phyloP scores from a whole-genome alignment of 2,329 filamentous ascomycete species.

The Aspergillus sp. region DNA sequence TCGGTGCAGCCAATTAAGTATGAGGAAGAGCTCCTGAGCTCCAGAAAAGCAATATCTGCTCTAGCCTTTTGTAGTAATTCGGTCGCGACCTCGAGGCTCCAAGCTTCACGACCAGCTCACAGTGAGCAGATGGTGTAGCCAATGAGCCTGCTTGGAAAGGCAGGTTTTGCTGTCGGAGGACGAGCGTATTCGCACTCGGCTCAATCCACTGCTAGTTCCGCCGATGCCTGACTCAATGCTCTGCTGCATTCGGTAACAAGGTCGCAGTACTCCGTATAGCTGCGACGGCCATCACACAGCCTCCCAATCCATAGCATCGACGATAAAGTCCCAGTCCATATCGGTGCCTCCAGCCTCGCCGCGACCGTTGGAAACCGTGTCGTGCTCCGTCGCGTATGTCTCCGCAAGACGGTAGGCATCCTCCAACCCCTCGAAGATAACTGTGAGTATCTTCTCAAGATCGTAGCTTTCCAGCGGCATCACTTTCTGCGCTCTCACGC shows the following conservation, averaged over 20 bases:
- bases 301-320: constrained; percentile 66
- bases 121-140: background rate
- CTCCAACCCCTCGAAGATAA: constrained; percentile 64
- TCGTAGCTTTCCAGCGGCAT: constrained; percentile 64
- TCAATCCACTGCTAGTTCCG: too few species aligned
- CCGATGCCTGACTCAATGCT: too few species aligned
- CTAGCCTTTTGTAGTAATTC: background rate
- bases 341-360: constrained; percentile 35
- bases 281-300: constrained; percentile 28
- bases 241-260: background rate
- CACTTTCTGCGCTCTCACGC: constrained; percentile 21
- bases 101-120: background rate
- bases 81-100: background rate
- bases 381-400: constrained; percentile 45
- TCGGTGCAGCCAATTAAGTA: background rate
- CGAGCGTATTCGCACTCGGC: too few species aligned
- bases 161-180: too few species aligned
- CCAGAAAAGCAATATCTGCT: too few species aligned
- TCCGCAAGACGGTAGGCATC: constrained; percentile 59
- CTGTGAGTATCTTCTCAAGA: constrained; percentile 62
- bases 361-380: constrained; percentile 17
- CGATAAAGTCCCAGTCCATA: constrained; percentile 61
- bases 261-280: background rate
- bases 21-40: background rate
- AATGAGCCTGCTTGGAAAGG: background rate